Evolutionary conservation across 805 yeast genomes (phyloP).

Genomic region (Schwanniomyces occidentalis): DNA sequence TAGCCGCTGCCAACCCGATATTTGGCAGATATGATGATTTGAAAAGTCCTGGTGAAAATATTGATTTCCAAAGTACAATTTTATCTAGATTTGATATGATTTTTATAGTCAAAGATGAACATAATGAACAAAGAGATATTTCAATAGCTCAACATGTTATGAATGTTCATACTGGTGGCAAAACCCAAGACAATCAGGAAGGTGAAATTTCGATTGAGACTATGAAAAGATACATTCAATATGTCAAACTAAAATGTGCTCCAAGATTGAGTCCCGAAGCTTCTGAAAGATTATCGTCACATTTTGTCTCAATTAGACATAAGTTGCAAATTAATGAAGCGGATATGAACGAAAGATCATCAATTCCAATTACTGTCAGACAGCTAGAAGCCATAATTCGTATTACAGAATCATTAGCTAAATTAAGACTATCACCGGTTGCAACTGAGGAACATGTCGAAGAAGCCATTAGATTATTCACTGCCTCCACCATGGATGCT

Average conservation of each 20-base stretch:
- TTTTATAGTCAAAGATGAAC: conserved; percentile 94
- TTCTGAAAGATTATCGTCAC: conserved; percentile 83
- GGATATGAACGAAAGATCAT: conserved; percentile 81
- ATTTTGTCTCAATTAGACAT: conserved; percentile 87
- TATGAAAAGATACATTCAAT: conserved; percentile 90
- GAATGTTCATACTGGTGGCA: conserved; percentile 83
- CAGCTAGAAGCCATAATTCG: conserved; percentile 97
- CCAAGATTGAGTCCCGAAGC: conserved; percentile 90
- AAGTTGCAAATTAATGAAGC: conserved; percentile 79
- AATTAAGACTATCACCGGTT: conserved; percentile 75
- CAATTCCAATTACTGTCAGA: conserved; percentile 96
- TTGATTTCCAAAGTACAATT: conserved; percentile 96
- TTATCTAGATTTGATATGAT: conserved; percentile 98
- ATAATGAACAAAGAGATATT: conserved; percentile 79
- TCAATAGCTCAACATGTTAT: conserved; percentile 93
- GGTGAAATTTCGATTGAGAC: conserved; percentile 88
- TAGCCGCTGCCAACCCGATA: conserved; percentile 98
- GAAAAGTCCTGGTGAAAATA: conserved; percentile 96
- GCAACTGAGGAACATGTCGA: conserved; percentile 90
- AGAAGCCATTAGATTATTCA: conserved; percentile 91
- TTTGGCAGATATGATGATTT: conserved; percentile 96
- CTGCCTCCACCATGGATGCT: conserved; percentile 98
- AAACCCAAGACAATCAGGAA: conserved; percentile 50
- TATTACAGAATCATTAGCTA: conserved; percentile 92
- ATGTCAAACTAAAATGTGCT: conserved; percentile 87